Base-by-base conservation (phyloP, 352 stramenopile genomes). In the Aphanomyces stellatus region DNA sequence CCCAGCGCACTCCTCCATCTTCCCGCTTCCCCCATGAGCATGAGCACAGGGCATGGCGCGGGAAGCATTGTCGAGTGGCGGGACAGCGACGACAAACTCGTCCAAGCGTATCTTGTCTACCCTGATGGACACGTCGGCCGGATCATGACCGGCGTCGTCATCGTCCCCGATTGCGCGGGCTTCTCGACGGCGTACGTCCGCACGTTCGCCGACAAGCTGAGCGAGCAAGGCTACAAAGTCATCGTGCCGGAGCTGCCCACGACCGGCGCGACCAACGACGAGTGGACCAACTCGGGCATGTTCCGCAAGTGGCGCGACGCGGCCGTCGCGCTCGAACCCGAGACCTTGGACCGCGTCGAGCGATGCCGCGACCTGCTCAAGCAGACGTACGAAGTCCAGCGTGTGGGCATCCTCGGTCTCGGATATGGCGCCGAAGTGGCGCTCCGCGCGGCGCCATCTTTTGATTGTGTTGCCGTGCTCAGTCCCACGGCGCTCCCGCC, bases 161-260 rank as follows among this genome's bases (percentile, higher is more conserved):
- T 95, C 43, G 43, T 69, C 30, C 72, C 76, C 48, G 80, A 90
- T 34, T 69, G 76, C 33, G 73, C 41, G 59, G 53, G 64, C 68
- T 51, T 62, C 67, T 63, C 49, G 31, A 66, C 56, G 15, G 10
- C 69, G 35, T 56, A 74, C 33, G 78, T 74, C 70, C 56, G 72
- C 56, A 83, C 82, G 4, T 95, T 93, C 68, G 87, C 87, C 4
- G 87, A 95, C 69, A 92, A 93, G 48, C 71, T 95, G 53, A 85
- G 85, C 3, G 87, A 95, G 62, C 87, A 95, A 68, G 84, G 85
- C 56, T 95, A 93, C 73, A 93, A 95, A 65, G 85, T 95, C 57
- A 68, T 93, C 46, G 82, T 90, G 55, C 62, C 90, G 57, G 75
- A 85, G 65, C 53, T 84, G 30, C 79, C 79, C 40, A 51, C 51